Conservation (phyloP, 108 stramenopile genomes). For the Cyclotella sp. region DNA sequence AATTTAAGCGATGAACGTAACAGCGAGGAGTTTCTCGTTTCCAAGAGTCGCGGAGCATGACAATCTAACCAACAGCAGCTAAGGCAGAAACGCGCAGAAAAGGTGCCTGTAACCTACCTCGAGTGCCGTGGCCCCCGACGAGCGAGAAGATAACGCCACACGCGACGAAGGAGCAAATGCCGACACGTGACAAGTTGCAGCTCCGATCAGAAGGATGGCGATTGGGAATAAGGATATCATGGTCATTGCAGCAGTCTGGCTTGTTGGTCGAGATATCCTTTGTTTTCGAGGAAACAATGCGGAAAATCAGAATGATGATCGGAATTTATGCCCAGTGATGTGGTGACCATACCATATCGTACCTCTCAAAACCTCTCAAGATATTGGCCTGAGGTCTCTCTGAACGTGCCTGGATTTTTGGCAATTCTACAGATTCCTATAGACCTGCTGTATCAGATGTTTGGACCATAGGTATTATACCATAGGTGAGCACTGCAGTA, state of each 20-base stretch:
- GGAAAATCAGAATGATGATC: too few species aligned
- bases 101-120: not conserved
- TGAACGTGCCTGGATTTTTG: too few species aligned
- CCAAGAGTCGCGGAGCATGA: not conserved
- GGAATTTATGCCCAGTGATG: too few species aligned
- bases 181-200: not conserved
- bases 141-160: not conserved
- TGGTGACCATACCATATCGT: too few species aligned
- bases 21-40: not conserved
- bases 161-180: not conserved
- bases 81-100: not conserved
- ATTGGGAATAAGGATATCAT: not conserved
- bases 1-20: not conserved
- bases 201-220: not conserved
- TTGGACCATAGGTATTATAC: too few species aligned
- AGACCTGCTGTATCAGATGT: too few species aligned
- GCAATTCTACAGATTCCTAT: too few species aligned
- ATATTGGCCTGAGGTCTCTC: too few species aligned
- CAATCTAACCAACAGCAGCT: not conserved
- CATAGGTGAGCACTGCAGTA: too few species aligned
- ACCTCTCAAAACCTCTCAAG: too few species aligned
- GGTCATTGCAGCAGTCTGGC: not conserved
- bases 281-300: too few species aligned
- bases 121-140: not conserved
- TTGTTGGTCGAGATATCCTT: too few species aligned